Base-by-base conservation (phyloP, 495 filamentous ascomycete genomes). In the Trichocladium uniseriatum region DNA sequence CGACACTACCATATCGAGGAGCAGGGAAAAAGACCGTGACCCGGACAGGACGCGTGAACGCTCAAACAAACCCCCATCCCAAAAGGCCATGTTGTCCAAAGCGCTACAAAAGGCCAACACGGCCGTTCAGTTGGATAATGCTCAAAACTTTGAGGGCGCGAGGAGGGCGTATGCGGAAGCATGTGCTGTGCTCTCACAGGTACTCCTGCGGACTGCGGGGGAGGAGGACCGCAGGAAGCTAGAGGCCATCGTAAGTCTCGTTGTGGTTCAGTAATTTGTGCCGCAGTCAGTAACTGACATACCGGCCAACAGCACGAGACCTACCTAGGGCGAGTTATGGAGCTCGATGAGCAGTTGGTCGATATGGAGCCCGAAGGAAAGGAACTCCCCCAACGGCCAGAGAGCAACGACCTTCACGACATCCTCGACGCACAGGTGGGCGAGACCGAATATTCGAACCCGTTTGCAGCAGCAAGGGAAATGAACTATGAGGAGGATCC, bases 91-190 rank as follows among this genome's bases (percentile, higher is more conserved):
- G 86, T 73, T 98, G 15, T 92, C 89, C 4, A 89, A 84, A 60
- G 92, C 92, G 6, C 69, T 98, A 36, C 82, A 94, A 57, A 95
- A 95, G 66, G 92, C 92, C 32, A 95, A 96, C 56, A 92, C 87
- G 19, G 92, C 92, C 7, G 92, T 98, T 14, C 75, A 94, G 46
- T 79, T 97, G 27, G 92, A 98, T 64, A 94, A 95, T 71, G 89
- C 87, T 4, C 85, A 90, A 57, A 95, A 96, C 63, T 85, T 90
- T 55, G 88, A 92, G 62, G 89, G 89, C 20, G 92, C 92, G 24
- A 84, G 92, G 70, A 79, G 87, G 57, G 89, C 92, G 20, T 98
- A 98, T 61, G 75, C 73, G 15, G 94, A 97, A 68, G 90, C 91
- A 5, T 95, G 94, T 57, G 72, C 77, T 19, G 68, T 97, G 54